Base-by-base conservation (phyloP, 106 monocot species). In the Vanilla planifolia region DNA sequence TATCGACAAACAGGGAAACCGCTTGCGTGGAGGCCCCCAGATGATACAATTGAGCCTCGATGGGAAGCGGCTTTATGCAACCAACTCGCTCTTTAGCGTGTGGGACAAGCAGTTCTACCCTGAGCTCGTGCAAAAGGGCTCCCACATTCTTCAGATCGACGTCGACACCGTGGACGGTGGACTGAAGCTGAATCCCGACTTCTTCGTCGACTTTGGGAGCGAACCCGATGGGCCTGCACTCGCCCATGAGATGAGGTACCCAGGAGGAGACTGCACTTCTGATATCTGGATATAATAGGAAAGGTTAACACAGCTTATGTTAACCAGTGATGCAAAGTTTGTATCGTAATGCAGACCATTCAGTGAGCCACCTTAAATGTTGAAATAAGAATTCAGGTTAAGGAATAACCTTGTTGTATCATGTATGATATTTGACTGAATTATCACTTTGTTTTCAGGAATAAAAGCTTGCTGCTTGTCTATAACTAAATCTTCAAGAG, bases 241-340 rank as follows among this genome's bases (percentile, higher is more conserved):
- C 16, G 95, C 90, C n/a, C 95, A 96, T 72, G 95, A 96, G 73
- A 96, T 96, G 95, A 83, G 95, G 73, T 96, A 96, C 67, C 95
- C 95, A 6, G 95, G 95, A 37, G 95, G 95, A 4, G 95, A 96
- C 44, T 96, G 95, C 77, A 96, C 95, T 23, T 96, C 95, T 59
- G 95, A 96, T 72, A 96, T 96, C 59, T 96, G 95, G 95, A 74
- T 90, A 52, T 96, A 73, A n/a, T n/a, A 45, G 44, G 17, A 19
- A 3, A 45, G 6, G 20, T 3, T 20, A 45, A 17, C 19, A 7
- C 16, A 45, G n/a, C 44, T 45, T 45, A 45, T 45, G 4, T 45
- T 45, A 6, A n/a, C n/a, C n/a, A n/a, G n/a, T n/a, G n/a, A n/a
- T n/a, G n/a, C n/a, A n/a, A n/a, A n/a, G n/a, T n/a, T n/a, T 45